phyloP scores from a whole-genome alignment of 208 protist species.

The Vickermania spadyakhi region DNA sequence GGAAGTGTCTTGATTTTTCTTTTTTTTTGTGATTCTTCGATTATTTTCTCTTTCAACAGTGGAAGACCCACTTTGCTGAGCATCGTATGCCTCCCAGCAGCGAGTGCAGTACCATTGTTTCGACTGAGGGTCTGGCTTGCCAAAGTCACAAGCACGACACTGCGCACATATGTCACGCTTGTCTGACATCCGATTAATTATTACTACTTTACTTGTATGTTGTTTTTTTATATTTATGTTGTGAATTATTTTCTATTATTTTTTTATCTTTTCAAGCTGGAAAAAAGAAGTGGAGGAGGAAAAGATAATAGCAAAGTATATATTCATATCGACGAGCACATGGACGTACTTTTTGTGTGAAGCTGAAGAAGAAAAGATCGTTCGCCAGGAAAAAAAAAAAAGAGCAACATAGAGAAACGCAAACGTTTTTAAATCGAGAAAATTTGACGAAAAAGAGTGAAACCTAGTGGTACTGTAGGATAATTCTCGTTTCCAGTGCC shows the following conservation, averaged over 20 bases:
- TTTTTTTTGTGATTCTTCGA: slow-evolving; percentile 1
- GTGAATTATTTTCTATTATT: slow-evolving; percentile 6
- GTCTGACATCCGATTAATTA: slow-evolving; percentile 11
- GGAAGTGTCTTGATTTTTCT: not conserved
- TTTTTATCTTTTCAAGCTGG: not conserved
- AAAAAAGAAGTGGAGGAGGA: not conserved
- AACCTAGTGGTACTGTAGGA: not conserved
- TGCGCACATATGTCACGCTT: slow-evolving; percentile 31
- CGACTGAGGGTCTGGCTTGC: slow-evolving; percentile 24
- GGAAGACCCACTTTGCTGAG: not conserved
- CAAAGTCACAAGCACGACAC: slow-evolving; percentile 52
- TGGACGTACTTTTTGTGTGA: no score
- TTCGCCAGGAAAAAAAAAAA: no score
- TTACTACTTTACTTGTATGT: slow-evolving; percentile 5
- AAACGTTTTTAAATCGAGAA: no score
- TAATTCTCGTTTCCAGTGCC: slow-evolving; percentile 1
- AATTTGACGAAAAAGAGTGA: slow-evolving; percentile 14
- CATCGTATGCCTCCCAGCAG: slow-evolving; percentile 27
- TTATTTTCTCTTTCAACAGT: not conserved
- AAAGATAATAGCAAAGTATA: slow-evolving; percentile 5
- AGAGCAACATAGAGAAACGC: no score
- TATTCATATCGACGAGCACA: no score
- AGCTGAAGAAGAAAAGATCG: no score
- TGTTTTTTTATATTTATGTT: no score
- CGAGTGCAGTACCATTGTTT: slow-evolving; percentile 46